Evolutionary conservation across 768 basidiomycete species (phyloP).

Genomic region (Cyathus striatus): DNA sequence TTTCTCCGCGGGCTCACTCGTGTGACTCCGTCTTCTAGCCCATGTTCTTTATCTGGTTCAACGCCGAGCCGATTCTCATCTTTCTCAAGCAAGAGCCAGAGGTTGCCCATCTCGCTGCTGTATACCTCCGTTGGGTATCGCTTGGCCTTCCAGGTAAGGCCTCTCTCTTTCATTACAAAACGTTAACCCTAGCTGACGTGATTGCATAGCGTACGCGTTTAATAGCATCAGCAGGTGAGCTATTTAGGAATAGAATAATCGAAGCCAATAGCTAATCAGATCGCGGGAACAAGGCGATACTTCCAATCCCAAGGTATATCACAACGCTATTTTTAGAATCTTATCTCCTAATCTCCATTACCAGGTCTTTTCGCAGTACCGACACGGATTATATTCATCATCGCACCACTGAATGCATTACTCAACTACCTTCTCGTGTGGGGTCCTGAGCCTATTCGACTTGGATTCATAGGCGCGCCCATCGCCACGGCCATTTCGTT

Average conservation of each 20-base stretch:
- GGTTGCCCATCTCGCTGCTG: constrained; percentile 69
- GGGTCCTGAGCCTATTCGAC: constrained; percentile 72
- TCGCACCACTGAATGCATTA: constrained; percentile 82
- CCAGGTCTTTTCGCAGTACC: constrained; percentile 80
- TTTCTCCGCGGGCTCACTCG: too few species aligned
- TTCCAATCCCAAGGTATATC: constrained; percentile 75
- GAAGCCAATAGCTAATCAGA: too few species aligned
- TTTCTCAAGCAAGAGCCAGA: constrained; percentile 76
- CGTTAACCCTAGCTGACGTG: constrained; percentile 1
- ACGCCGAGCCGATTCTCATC: constrained; percentile 74
- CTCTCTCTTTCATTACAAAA: constrained; percentile 5
- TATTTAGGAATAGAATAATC: too few species aligned
- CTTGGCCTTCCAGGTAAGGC: constrained; percentile 68
- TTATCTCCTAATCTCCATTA: too few species aligned
- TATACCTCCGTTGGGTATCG: constrained; percentile 74
- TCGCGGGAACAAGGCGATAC: constrained; percentile 56
- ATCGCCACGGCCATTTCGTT: constrained; percentile 85
- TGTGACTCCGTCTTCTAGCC: constrained; percentile 54
- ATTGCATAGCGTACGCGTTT: constrained; percentile 39
- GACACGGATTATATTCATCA: constrained; percentile 73
- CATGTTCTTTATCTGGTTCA: constrained; percentile 74
- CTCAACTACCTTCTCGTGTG: constrained; percentile 83
- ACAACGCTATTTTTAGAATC: too few species aligned
- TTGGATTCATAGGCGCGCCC: constrained; percentile 92
- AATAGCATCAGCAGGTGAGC: constrained; percentile 40